These are phyloP conservation scores for Eucalyptus dawsonii DNA, from an alignment of 345 rosid genomes.

Conservation along the genomic window DNA sequence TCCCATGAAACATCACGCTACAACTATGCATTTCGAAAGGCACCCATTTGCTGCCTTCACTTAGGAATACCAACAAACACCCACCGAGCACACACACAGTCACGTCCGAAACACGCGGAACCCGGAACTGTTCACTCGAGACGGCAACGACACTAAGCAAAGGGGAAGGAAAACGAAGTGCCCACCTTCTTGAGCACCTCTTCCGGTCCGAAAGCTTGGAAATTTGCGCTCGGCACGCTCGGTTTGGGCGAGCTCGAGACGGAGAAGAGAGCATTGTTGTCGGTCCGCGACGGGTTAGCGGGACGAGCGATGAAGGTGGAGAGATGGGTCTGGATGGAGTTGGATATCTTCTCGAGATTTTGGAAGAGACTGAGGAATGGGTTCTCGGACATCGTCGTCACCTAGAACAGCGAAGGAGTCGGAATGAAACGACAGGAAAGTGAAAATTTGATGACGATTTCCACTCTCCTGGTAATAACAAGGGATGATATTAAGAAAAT, in stretches of 20 bases:
- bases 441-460: neutral
- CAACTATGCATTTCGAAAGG: neutral
- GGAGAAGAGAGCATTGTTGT: slow-evolving; percentile 14
- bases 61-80: neutral
- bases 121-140: neutral
- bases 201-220: neutral
- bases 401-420: neutral
- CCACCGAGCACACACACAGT: neutral
- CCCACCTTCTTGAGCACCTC: slow-evolving; percentile 33
- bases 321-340: slow-evolving; percentile 41
- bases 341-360: slow-evolving; percentile 29
- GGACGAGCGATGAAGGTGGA: slow-evolving; percentile 22
- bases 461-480: neutral
- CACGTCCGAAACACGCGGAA: neutral
- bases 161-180: neutral
- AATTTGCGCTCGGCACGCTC: neutral
- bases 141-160: neutral
- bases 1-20: neutral
- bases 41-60: neutral
- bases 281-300: neutral
- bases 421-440: neutral
- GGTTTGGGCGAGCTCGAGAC: slow-evolving; percentile 7
- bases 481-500: neutral
- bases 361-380: slow-evolving; percentile 39
- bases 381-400: slow-evolving; percentile 31